phyloP scores from a whole-genome alignment of 345 rosid genomes.

The Dipteronia dyeriana region DNA sequence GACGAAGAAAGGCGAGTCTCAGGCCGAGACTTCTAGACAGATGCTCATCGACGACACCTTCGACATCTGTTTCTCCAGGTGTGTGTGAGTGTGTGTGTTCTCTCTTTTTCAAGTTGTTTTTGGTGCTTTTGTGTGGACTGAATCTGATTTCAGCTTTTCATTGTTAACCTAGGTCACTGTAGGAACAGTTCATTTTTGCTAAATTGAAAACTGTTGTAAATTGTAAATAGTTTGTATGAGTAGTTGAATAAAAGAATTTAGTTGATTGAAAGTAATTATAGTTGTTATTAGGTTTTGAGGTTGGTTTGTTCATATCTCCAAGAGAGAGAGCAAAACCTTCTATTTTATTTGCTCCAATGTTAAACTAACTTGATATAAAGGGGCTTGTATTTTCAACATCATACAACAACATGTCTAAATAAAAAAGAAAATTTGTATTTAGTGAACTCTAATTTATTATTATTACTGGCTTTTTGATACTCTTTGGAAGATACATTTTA shows the following conservation, averaged over 20 bases:
- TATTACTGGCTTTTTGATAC: background rate
- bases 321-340: background rate
- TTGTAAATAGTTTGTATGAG: background rate
- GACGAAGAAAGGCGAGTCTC: slow-evolving; percentile 86
- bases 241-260: no score
- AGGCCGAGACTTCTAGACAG: slow-evolving; percentile 85
- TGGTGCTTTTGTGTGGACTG: background rate
- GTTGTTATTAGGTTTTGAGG: background rate
- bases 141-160: background rate
- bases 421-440: no score
- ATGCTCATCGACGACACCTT: slow-evolving; percentile 84
- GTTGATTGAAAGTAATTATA: background rate
- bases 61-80: slow-evolving; percentile 88
- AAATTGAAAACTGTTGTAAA: background rate
- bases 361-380: background rate
- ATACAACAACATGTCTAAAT: background rate
- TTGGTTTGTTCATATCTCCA: background rate
- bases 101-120: background rate
- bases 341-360: background rate
- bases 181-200: slow-evolving; percentile 8
- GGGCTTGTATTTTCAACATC: background rate
- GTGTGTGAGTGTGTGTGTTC: background rate
- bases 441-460: background rate
- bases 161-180: background rate
- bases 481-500: background rate